These are phyloP conservation scores for Tricladium varicosporioides DNA, from an alignment of 2,329 filamentous ascomycete species.

Conservation along the genomic window DNA sequence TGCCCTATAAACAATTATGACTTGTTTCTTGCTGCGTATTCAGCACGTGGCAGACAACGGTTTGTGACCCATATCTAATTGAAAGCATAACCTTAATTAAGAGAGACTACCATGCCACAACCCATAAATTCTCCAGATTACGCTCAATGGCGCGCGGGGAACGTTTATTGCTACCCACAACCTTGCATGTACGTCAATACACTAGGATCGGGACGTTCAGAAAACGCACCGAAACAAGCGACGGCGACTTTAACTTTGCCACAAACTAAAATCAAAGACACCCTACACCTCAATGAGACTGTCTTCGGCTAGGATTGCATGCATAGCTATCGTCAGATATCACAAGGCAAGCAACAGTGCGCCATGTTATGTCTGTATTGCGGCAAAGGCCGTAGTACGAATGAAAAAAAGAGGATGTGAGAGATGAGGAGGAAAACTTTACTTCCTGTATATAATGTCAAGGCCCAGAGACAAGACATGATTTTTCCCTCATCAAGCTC, in stretches of 20 bases:
- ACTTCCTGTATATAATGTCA: background rate
- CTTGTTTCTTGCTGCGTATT: no score
- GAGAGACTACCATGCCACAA: no score
- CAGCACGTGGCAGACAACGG: no score
- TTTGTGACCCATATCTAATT: no score
- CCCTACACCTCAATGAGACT: background rate
- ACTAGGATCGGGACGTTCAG: no score
- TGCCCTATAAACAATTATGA: no score
- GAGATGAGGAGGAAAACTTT: background rate
- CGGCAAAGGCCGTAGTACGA: background rate
- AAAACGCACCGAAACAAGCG: background rate
- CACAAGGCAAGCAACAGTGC: background rate
- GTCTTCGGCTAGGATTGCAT: background rate
- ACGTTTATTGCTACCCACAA: no score
- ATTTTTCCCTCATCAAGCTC: background rate
- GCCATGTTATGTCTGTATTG: background rate
- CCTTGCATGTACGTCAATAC: no score
- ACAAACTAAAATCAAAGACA: background rate
- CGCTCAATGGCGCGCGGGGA: no score
- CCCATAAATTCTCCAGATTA: no score
- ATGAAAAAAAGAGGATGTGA: background rate
- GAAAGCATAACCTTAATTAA: no score
- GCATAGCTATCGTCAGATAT: background rate
- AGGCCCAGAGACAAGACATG: background rate
- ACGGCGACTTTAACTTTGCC: background rate